These are phyloP conservation scores for Apiospora phragmitis DNA, from an alignment of 2,329 filamentous ascomycete species.

Conservation along the genomic window DNA sequence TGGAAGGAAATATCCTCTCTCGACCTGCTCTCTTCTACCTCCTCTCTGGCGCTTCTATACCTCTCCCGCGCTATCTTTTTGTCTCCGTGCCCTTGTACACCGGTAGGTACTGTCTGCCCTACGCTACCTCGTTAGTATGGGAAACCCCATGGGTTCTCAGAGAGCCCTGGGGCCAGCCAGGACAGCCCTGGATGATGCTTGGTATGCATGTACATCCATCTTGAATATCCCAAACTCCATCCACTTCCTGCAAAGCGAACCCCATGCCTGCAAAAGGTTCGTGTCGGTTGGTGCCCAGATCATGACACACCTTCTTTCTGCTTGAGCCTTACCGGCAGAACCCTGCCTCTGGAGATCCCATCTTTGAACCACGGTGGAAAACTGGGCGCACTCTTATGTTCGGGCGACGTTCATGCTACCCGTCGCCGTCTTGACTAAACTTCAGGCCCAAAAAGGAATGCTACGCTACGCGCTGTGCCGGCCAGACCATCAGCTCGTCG, in stretches of 20 bases:
- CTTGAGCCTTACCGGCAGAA: constrained; percentile 20
- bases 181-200: constrained; percentile 19
- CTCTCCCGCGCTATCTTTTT: constrained; percentile 23
- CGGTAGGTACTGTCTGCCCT: not conserved
- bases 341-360: constrained; percentile 20
- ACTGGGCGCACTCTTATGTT: constrained; percentile 15
- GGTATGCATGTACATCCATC: constrained; percentile 15
- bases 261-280: constrained; percentile 6
- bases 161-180: constrained; percentile 16
- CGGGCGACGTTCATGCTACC: constrained; percentile 16
- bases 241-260: constrained; percentile 21
- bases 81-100: constrained; percentile 21
- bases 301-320: constrained; percentile 2
- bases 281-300: constrained; percentile 8
- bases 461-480: constrained; percentile 16
- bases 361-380: constrained; percentile 20
- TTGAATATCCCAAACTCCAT: constrained; percentile 16
- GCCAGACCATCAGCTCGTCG: constrained; percentile 20
- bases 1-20: constrained; percentile 11
- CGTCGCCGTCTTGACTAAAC: not conserved
- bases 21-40: constrained; percentile 20
- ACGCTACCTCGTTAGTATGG: too few species aligned
- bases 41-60: constrained; percentile 22
- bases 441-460: constrained; percentile 12
- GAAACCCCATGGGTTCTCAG: constrained; percentile 25